phyloP scores from a whole-genome alignment of 306 rosid genomes.

The Prosopis cineraria region DNA sequence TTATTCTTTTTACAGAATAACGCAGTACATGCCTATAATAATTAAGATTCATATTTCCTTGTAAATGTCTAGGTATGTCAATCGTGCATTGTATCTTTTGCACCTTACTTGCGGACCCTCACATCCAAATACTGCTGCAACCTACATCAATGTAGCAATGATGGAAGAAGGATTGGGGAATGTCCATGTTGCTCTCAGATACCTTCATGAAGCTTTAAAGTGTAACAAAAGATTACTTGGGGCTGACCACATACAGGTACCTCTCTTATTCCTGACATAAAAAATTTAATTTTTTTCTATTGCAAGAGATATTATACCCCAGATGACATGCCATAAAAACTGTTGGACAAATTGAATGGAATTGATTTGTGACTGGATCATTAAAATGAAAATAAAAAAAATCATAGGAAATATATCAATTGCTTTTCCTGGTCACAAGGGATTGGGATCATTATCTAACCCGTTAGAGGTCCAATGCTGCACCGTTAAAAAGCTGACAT shows the following conservation, averaged over 20 bases:
- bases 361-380: background rate
- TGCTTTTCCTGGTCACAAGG: slow-evolving; percentile 10
- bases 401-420: background rate
- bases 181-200: slow-evolving; percentile 93
- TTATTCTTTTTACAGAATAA: slow-evolving; percentile 16
- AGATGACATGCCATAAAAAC: background rate
- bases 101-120: slow-evolving; percentile 98
- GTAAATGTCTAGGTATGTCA: slow-evolving; percentile 70
- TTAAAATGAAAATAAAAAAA: background rate
- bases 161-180: slow-evolving; percentile 99
- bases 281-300: slow-evolving; percentile 2
- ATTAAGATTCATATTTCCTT: slow-evolving; percentile 12
- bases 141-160: slow-evolving; percentile 98
- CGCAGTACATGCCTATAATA: background rate
- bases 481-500: background rate
- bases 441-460: background rate
- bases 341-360: background rate
- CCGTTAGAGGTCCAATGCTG: background rate
- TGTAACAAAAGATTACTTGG: slow-evolving; percentile 97
- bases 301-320: slow-evolving; percentile 23
- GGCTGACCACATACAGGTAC: slow-evolving; percentile 96
- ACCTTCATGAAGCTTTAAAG: slow-evolving; percentile 97
- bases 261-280: slow-evolving; percentile 34
- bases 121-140: slow-evolving; percentile 99
- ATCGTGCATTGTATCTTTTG: slow-evolving; percentile 92